Evolutionary conservation across 192 early-diverging fungal genomes (phyloP).

Genomic region (Neocallimastix lanati): DNA sequence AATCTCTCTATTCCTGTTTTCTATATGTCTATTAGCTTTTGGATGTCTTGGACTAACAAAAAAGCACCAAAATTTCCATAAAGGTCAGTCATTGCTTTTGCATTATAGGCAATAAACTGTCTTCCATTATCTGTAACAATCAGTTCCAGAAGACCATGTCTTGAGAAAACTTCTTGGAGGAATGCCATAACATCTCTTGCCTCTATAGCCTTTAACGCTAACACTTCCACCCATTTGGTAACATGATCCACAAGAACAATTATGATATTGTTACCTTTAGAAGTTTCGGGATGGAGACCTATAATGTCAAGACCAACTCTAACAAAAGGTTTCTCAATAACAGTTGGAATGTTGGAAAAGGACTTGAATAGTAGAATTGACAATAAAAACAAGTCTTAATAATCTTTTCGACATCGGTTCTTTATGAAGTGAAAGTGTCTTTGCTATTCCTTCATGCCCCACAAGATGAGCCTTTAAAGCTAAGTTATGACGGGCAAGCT

Average conservation of each 20-base stretch:
- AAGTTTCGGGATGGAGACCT: neutral
- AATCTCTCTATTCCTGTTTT: too few species aligned
- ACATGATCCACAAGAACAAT: conserved; percentile 4
- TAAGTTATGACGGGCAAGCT: too few species aligned
- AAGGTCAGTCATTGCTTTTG: neutral
- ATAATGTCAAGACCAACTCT: conserved; percentile 1
- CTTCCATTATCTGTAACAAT: neutral
- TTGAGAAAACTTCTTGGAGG: neutral
- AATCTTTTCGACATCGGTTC: too few species aligned
- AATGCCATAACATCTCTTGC: neutral
- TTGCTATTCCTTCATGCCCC: too few species aligned
- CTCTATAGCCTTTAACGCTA: neutral
- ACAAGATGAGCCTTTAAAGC: too few species aligned
- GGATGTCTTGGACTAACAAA: too few species aligned
- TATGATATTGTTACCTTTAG: conserved; percentile 1
- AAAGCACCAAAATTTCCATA: too few species aligned
- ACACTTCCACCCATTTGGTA: conserved; percentile 1
- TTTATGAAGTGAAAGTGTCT: too few species aligned
- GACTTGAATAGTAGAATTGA: too few species aligned
- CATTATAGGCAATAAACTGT: neutral
- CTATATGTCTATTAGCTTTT: too few species aligned
- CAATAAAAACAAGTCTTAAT: too few species aligned
- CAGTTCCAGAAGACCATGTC: conserved; percentile 1
- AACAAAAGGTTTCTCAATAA: neutral
- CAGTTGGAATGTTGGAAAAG: too few species aligned